Percentiles rank a stretch among this genome's conserved stretches.
These are phyloP conservation scores for Flaveria robusta DNA, from an alignment of 129 eudicot species.

Conservation along the genomic window DNA sequence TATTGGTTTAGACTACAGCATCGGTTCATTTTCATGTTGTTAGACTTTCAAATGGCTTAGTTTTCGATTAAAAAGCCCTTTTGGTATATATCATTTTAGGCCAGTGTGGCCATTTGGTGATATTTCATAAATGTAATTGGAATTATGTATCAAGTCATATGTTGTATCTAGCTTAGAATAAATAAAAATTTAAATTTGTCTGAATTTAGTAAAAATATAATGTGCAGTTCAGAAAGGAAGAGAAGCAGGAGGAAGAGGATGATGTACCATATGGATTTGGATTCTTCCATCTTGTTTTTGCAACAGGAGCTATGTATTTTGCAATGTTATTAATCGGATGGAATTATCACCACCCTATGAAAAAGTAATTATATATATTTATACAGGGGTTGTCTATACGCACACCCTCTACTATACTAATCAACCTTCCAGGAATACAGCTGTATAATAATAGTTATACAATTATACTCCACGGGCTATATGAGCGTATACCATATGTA, in stretches of 20 bases:
- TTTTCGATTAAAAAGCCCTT: neutral
- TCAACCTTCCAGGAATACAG: neutral
- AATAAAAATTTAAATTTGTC: neutral
- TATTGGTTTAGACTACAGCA: neutral
- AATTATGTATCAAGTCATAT: too few species aligned
- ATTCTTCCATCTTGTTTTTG: constrained; percentile 85
- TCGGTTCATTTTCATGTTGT: neutral
- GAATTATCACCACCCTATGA: constrained; percentile 73
- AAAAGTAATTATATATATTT: constrained; percentile 42
- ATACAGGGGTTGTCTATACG: too few species aligned
- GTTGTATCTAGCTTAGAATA: too few species aligned
- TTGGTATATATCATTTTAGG: neutral
- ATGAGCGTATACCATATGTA: too few species aligned
- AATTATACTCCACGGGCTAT: too few species aligned
- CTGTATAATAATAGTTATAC: neutral
- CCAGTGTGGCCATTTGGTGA: neutral
- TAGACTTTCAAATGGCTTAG: neutral
- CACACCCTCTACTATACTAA: neutral
- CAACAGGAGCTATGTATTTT: constrained; percentile 91
- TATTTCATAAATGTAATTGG: neutral
- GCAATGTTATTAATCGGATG: constrained; percentile 86
- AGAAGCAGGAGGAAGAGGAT: constrained; percentile 58
- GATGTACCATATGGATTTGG: constrained; percentile 85
- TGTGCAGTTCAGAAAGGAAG: constrained; percentile 70
- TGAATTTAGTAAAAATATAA: neutral